These are phyloP conservation scores for Pseudocercospora fijiensis DNA, from an alignment of 2,329 filamentous ascomycete genomes.

Conservation along the genomic window DNA sequence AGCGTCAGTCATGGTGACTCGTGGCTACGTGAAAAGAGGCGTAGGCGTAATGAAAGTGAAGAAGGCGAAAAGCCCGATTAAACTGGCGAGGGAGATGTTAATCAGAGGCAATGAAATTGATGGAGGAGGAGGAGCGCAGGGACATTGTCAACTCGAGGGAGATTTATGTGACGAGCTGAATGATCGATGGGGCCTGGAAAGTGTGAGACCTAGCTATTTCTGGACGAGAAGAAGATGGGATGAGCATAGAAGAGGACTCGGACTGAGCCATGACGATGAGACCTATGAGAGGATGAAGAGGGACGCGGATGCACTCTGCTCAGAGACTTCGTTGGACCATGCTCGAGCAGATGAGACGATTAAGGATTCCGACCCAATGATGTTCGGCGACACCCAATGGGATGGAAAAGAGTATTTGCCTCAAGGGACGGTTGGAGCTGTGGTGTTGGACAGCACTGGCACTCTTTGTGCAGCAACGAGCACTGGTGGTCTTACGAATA, in stretches of 20 bases:
- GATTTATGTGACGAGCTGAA: slow-evolving; percentile 69
- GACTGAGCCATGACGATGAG: slow-evolving; percentile 40
- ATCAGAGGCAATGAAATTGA: slow-evolving; percentile 64
- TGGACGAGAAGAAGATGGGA: slow-evolving; percentile 78
- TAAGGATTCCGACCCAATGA: neutral
- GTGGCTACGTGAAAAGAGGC: slow-evolving; percentile 69
- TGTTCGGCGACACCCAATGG: slow-evolving; percentile 44
- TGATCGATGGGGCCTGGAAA: slow-evolving; percentile 64
- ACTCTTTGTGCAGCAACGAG: slow-evolving; percentile 67
- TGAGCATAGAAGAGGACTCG: slow-evolving; percentile 65
- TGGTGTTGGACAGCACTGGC: slow-evolving; percentile 74
- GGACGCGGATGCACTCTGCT: slow-evolving; percentile 35
- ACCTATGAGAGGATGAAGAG: slow-evolving; percentile 46
- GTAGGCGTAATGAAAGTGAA: slow-evolving; percentile 73
- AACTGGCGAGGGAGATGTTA: slow-evolving; percentile 69
- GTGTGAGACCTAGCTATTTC: slow-evolving; percentile 70
- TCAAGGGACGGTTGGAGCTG: slow-evolving; percentile 81
- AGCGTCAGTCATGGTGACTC: slow-evolving; percentile 80
- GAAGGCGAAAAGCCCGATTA: slow-evolving; percentile 75
- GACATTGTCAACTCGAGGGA: slow-evolving; percentile 70
- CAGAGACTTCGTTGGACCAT: neutral
- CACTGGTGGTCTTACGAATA: slow-evolving; percentile 82
- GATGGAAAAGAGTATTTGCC: slow-evolving; percentile 66
- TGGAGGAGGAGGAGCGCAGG: slow-evolving; percentile 58
- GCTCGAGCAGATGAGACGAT: neutral